phyloP scores from a whole-genome alignment of 306 rosid species.

The Dalbergia oliveri region DNA sequence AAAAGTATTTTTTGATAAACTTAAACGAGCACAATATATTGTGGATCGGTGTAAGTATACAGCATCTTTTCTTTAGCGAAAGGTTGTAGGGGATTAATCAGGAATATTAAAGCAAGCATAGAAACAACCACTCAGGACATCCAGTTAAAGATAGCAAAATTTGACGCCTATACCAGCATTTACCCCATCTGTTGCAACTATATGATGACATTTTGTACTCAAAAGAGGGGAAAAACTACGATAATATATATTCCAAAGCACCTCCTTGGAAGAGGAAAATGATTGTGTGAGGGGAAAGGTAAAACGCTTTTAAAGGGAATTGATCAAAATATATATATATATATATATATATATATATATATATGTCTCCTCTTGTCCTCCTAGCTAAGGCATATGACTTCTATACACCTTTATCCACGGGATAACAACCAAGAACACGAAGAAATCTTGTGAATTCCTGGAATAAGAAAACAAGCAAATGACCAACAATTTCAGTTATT shows the following conservation, averaged over 20 bases:
- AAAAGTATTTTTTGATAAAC: no score
- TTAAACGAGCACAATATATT: no score
- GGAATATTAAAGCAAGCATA: no score
- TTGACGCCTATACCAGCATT: not conserved
- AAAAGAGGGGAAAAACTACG: not conserved
- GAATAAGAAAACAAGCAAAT: conserved; percentile 1
- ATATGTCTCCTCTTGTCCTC: not conserved
- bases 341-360: no score
- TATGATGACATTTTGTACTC: no score
- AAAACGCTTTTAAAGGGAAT: not conserved
- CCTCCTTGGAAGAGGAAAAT: conserved; percentile 45
- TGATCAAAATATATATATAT: no score
- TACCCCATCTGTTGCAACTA: not conserved
- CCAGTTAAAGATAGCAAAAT: not conserved
- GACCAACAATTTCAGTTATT: conserved; percentile 11
- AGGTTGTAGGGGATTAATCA: no score
- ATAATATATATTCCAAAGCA: conserved; percentile 13
- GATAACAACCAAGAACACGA: conserved; percentile 80
- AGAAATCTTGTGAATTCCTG: conserved; percentile 75
- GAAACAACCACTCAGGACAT: not conserved
- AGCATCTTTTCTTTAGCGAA: no score
- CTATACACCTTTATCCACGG: conserved; percentile 42
- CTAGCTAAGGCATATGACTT: not conserved
- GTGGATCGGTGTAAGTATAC: no score
- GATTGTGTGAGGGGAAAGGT: conserved; percentile 17